Base-by-base conservation (phyloP, 805 yeast species). In the Spathaspora girioi region DNA sequence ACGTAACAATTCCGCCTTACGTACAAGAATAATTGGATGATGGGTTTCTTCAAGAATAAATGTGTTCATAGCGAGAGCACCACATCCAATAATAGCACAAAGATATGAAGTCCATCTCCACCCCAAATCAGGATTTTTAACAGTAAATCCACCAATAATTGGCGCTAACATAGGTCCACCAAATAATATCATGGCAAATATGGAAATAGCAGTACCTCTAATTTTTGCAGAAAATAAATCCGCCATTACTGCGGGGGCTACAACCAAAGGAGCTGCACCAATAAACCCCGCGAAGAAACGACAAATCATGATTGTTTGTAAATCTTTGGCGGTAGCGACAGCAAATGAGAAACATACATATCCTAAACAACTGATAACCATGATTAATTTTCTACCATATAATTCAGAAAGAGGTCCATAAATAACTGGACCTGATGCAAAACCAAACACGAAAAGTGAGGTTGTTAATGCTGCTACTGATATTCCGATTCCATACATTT, bases 361-460 rank as follows among this genome's bases (percentile, higher is more conserved):
- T 12, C 63, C 62, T 40, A 71, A 61, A 17, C 48, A 74, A 61
- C 84, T 81, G 2, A 69, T 48, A 27, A 79, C 54, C 19, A 79
- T 72, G 27, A 80, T 78, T 4, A 63, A 53, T 55, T 69, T 76
- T 43, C 83, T 65, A 45, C 76, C 67, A 58, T 52, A 59, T 15
- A 70, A 66, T 50, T 65, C 67, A 18, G 63, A 55, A 26, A 63
- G 53, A 7, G 68, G 67, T 45, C 68, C 97, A 90, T 94, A 92
- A 38, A 89, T 61, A 47, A 92, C 75, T 3, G 98, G 98, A 17
- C 97, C 97, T 0, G 89, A 79, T 1, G 97, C 97, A 69, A 91
- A 93, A 10, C 97, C 98, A 42, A 90, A 67, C n/a, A 92, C 97
- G 60, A 82, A 92, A 23, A 91, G 53, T 0, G 97, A 83, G 9